Evolutionary conservation across 805 yeast genomes (phyloP).

Genomic region (Candida tallmaniae): DNA sequence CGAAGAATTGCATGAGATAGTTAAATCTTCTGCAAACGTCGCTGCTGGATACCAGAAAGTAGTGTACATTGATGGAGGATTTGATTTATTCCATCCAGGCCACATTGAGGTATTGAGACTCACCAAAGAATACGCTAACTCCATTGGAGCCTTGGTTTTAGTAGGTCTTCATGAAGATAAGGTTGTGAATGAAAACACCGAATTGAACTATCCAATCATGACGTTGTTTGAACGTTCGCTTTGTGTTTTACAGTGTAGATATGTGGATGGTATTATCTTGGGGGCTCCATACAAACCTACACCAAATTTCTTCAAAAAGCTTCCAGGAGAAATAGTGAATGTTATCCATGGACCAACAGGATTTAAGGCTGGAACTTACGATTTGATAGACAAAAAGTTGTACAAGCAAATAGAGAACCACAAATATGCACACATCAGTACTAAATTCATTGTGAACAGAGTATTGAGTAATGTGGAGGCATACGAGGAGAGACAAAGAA

Average conservation of each 20-base stretch:
- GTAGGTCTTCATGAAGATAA: slow-evolving; percentile 67
- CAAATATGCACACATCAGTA: slow-evolving; percentile 59
- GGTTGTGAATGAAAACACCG: slow-evolving; percentile 52
- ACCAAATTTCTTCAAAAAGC: slow-evolving; percentile 28
- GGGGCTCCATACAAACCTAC: slow-evolving; percentile 61
- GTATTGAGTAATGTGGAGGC: slow-evolving; percentile 63
- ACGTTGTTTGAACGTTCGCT: slow-evolving; percentile 78
- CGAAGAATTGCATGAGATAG: slow-evolving; percentile 23
- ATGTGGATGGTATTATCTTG: slow-evolving; percentile 74
- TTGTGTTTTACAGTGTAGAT: slow-evolving; percentile 83
- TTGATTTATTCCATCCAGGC: slow-evolving; percentile 91
- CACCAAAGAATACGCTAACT: slow-evolving; percentile 26
- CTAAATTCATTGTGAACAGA: slow-evolving; percentile 68
- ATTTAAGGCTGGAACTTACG: slow-evolving; percentile 31
- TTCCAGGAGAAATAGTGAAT: slow-evolving; percentile 34
- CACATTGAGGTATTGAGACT: slow-evolving; percentile 70
- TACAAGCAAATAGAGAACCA: slow-evolving; percentile 47
- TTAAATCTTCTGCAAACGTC: slow-evolving; percentile 27
- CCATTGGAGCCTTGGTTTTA: slow-evolving; percentile 41
- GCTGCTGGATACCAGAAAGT: slow-evolving; percentile 18
- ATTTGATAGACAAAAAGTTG: slow-evolving; percentile 24
- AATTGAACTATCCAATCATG: slow-evolving; percentile 78
- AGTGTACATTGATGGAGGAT: slow-evolving; percentile 73
- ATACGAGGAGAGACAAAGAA: slow-evolving; percentile 81
- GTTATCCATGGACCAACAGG: slow-evolving; percentile 61